Evolutionary conservation across 1,284 basidiomycete species (phyloP).

Genomic region (Fomitopsis schrenkii): DNA sequence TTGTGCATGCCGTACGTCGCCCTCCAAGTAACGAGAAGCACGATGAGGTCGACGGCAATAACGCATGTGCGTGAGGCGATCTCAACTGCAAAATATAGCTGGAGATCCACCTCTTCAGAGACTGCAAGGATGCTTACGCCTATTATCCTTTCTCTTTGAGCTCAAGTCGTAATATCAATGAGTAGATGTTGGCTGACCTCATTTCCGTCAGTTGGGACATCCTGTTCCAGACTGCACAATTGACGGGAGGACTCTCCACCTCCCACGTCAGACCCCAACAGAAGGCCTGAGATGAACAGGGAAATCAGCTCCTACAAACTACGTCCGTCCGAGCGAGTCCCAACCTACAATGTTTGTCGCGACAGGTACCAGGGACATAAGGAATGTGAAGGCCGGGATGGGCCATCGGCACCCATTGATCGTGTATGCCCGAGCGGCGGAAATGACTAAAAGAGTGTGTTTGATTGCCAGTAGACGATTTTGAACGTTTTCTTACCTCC

Average conservation of each 20-base stretch:
- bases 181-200: background rate
- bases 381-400: background rate
- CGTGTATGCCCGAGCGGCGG: background rate
- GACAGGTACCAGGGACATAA: background rate
- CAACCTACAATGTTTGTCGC: background rate
- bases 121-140: background rate
- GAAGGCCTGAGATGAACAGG: background rate
- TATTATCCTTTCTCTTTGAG: background rate
- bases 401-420: background rate
- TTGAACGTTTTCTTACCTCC: background rate
- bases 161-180: background rate
- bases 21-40: background rate
- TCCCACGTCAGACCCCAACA: background rate
- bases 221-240: background rate
- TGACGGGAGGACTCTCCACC: background rate
- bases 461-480: background rate
- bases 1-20: background rate
- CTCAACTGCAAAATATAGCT: background rate
- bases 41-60: background rate
- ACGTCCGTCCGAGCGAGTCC: background rate
- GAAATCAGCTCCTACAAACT: no score
- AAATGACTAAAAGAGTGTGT: background rate
- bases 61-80: background rate
- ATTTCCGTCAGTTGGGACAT: background rate
- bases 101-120: background rate